A percentile compares a stretch with the other conserved stretches of the same genome.
Evolutionary conservation across 177 flowering plant species (phyloP).

Genomic region (Tripterygium wilfordii): DNA sequence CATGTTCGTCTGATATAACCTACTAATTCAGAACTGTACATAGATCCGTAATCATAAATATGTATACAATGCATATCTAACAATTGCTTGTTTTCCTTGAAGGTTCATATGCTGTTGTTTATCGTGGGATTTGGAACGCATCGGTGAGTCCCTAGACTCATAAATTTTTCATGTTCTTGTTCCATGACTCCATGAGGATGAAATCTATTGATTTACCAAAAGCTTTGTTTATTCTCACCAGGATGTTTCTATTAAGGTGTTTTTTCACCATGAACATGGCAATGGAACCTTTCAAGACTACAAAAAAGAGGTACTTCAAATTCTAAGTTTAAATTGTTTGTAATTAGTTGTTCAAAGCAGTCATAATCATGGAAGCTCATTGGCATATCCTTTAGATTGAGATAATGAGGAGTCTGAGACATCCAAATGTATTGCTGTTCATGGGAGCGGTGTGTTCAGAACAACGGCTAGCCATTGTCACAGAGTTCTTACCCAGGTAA

Average conservation of each 20-base stretch:
- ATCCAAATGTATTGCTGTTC: constrained; percentile 76
- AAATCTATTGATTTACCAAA: not conserved
- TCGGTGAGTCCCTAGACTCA: constrained; percentile 38
- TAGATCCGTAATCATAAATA: too few relatives aligned
- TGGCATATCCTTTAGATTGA: constrained; percentile 36
- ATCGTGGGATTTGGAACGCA: constrained; percentile 87
- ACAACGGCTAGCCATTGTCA: constrained; percentile 64
- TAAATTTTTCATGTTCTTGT: not conserved
- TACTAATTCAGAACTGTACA: too few relatives aligned
- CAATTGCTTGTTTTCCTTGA: too few relatives aligned
- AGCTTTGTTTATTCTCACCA: constrained; percentile 13
- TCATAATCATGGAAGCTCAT: not conserved
- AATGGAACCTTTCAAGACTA: constrained; percentile 56
- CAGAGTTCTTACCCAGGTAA: constrained; percentile 75
- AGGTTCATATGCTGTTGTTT: constrained; percentile 82
- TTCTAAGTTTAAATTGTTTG: not conserved
- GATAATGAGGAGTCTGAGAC: constrained; percentile 69
- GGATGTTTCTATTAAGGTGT: constrained; percentile 90
- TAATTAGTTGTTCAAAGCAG: not conserved
- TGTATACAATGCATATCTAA: too few relatives aligned
- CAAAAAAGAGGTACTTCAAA: constrained; percentile 60
- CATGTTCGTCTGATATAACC: too few relatives aligned
- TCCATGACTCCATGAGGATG: too few relatives aligned
- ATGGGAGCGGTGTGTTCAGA: constrained; percentile 76
- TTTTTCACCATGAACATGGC: constrained; percentile 30